phyloP scores from a whole-genome alignment of 768 basidiomycete genomes.

The Suillus clintonianus region DNA sequence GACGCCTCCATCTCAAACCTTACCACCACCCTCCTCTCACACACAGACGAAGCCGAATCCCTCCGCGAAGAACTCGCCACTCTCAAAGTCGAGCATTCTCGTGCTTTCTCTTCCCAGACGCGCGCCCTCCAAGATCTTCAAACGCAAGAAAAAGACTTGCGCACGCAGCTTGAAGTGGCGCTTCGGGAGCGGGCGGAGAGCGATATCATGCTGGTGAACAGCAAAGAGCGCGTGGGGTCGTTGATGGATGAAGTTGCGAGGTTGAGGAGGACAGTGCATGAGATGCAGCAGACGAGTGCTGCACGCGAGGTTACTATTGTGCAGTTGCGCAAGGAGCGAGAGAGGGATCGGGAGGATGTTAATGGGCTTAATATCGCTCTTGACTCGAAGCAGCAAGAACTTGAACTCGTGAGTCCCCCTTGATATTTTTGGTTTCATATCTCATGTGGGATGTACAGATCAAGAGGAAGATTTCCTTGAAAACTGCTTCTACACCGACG shows the following conservation, averaged over 20 bases:
- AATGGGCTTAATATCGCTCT: conserved; percentile 87
- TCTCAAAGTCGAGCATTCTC: conserved; percentile 57
- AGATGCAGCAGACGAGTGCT: conserved; percentile 79
- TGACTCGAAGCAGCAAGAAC: conserved; percentile 92
- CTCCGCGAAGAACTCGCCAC: conserved; percentile 56
- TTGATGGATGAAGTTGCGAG: conserved; percentile 62
- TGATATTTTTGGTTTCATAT: background rate
- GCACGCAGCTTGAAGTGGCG: conserved; percentile 47
- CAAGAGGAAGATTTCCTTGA: conserved; percentile 1
- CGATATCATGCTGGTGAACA: conserved; percentile 50
- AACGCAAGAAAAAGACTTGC: conserved; percentile 10
- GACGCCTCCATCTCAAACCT: conserved; percentile 56
- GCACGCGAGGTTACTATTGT: conserved; percentile 81
- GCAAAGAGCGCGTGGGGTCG: conserved; percentile 49
- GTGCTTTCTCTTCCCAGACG: conserved; percentile 48
- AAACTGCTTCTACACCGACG: background rate
- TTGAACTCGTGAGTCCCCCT: conserved; percentile 70
- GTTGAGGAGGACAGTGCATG: conserved; percentile 63
- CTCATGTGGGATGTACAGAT: conserved; percentile 13
- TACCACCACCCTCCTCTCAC: conserved; percentile 45
- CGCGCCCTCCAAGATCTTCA: conserved; percentile 28
- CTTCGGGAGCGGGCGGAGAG: conserved; percentile 56
- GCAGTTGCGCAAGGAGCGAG: conserved; percentile 66
- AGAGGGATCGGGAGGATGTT: conserved; percentile 74
- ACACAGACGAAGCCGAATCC: conserved; percentile 53